Evolutionary conservation across 2,329 filamentous ascomycete genomes (phyloP), one percentile per base, ranked within the genome.

Genomic region (Alternaria brassicae): DNA sequence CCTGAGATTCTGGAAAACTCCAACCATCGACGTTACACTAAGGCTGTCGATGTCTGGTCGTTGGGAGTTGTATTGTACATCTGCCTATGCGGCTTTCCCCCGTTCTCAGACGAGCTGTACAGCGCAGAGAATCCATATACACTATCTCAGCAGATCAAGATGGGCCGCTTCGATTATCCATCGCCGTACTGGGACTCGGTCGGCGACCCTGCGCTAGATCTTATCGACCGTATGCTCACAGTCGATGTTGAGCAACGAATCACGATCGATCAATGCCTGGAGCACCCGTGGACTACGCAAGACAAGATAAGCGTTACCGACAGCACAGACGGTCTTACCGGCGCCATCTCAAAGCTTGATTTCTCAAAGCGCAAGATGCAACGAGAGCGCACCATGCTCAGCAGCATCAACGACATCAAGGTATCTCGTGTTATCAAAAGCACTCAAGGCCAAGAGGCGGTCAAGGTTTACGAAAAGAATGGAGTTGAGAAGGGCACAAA

Each of bases 31-130:
- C 91, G 91, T 73, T 99, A 99, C 80, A 97, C 93, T 54, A 92
- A 93, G 72, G 93, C 93, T 3, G 95, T 99, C 9, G 95, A 99
- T 76, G 85, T 98, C 40, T 98, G 95, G 95, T 97, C 93, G 1
- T 84, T 98, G 1, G 95, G 95, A n/a, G 95, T 99, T 3, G 94
- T 99, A 3, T 84, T 99, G 23, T 99, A 98, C 79, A 98, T 98
- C 70, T 97, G 93, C 75, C 85, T 98, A 5, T 98, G 95, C 75
- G 95, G 95, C 34, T 98, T 98, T 73, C 95, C 94, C 4, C 95
- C 95, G 0, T 99, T 99, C 79, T 96, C 92, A 0, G 95, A 99
- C 71, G 95, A 99, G 79, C 87, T 98, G 0, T 91, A 89, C 79
- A 89, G 88, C 1, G 80, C 75, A 34, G 89, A 96, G 42, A 95